Percentiles rank a stretch among this genome's conserved stretches.
Conservation (phyloP, 352 stramenopile genomes). For the Pythium phragmiticola region DNA sequence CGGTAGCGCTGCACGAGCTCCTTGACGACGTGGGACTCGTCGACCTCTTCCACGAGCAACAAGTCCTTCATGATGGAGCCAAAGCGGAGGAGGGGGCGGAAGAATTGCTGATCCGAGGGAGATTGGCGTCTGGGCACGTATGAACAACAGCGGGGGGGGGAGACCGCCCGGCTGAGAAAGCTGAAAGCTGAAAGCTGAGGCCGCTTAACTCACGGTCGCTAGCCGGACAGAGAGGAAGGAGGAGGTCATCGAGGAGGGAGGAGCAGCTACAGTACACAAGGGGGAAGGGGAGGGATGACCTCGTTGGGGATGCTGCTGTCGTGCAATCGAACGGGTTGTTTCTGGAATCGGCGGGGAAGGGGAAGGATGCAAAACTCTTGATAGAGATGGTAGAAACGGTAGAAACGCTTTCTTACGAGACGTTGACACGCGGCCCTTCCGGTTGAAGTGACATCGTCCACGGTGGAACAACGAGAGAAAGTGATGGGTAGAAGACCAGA, state of each 20-base stretch:
- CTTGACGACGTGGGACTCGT: conserved; percentile 74
- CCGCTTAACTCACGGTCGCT: conserved; percentile 2
- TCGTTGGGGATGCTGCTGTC: conserved; percentile 8
- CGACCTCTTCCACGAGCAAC: conserved; percentile 74
- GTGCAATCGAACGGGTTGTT: conserved; percentile 10
- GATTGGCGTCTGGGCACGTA: not conserved
- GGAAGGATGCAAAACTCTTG: not conserved
- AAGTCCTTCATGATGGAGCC: conserved; percentile 54
- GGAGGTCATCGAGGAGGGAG: not conserved
- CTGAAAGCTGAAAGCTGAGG: not conserved
- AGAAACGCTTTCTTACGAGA: conserved; percentile 21
- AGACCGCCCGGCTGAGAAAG: conserved; percentile 1
- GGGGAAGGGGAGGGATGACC: conserved; percentile 24
- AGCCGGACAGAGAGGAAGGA: not conserved
- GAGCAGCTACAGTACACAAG: not conserved
- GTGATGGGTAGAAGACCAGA: not conserved
- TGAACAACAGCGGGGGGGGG: not conserved
- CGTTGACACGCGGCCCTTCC: conserved; percentile 21
- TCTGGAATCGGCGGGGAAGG: conserved; percentile 1
- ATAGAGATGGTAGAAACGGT: conserved; percentile 24
- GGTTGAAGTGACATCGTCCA: conserved; percentile 22
- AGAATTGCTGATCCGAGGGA: not conserved
- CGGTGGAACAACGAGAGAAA: conserved; percentile 9
- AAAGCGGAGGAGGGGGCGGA: not conserved
- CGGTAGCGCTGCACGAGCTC: conserved; percentile 72